Evolutionary conservation across 2,329 filamentous ascomycete genomes (phyloP), one percentile per base, ranked within the genome.

Genomic region (Colletotrichum sp.): DNA sequence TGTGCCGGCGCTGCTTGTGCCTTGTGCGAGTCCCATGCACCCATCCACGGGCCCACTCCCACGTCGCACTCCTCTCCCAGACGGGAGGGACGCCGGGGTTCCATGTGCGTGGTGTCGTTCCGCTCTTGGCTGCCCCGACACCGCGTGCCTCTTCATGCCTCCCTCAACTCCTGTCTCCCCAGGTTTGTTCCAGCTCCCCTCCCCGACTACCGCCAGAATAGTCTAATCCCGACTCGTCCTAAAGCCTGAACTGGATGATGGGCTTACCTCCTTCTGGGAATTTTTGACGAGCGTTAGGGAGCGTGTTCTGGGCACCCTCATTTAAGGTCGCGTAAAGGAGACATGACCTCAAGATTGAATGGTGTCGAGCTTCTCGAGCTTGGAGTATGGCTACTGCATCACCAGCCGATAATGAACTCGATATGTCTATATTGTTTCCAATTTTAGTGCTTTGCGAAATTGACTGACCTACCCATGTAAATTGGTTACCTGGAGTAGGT

Each of bases 241-340:
- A 68, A 77, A 28, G 18, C 61, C 38, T 34, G 38, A 30, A 55
- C 15, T 60, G 48, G 63, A 30, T 34, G 28, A 67, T 36, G 89
- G 90, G 79, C 77, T 76, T 76, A 61, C 43, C 78, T 77, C 38
- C 64, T 67, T 78, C 68, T 65, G 77, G 77, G 65, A 78, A 78
- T 74, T 75, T 78, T 78, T 78, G 71, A 75, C 77, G 77, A 78
- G 67, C 32, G 32, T 32, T 71, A 36, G 65, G 64, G 66, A 71
- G 60, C 52, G 58, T 61, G 30, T 67, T 8, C 60, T 55, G 58
- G 67, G 21, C 63, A 64, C 57, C 18, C 26, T 73, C 32, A 28
- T 67, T 28, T 36, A 34, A 55, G 60, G 32, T 32, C 34, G 52
- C 43, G 34, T 36, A 66, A 34, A 65, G 32, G 18, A 8, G 64